Percentiles rank a stretch among this genome's conserved stretches.
Evolutionary conservation across 2,329 filamentous ascomycete species (phyloP).

Genomic region (Xylariaceae sp.): DNA sequence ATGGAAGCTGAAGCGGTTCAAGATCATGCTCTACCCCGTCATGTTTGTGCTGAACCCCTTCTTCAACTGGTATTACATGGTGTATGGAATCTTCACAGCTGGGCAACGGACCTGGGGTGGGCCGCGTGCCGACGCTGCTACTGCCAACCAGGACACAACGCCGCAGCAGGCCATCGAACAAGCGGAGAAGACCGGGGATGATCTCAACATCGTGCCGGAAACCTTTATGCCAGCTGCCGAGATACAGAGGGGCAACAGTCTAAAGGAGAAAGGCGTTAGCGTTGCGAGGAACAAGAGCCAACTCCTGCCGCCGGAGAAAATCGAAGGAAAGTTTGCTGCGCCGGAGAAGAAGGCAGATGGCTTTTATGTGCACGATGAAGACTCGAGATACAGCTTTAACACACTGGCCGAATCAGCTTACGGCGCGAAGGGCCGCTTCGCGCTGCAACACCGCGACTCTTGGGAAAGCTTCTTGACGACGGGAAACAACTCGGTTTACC

Average conservation of each 20-base stretch:
- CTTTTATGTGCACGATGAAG: slow-evolving; percentile 64
- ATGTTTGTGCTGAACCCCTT: slow-evolving; percentile 97
- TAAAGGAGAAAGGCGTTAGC: slow-evolving; percentile 29
- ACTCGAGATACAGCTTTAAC: slow-evolving; percentile 56
- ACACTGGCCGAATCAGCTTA: slow-evolving; percentile 23
- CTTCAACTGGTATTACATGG: slow-evolving; percentile 98
- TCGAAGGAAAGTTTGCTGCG: slow-evolving; percentile 75
- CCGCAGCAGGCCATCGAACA: slow-evolving; percentile 79
- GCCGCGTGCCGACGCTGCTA: slow-evolving; percentile 80
- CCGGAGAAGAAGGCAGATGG: slow-evolving; percentile 62
- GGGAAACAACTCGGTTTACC: slow-evolving; percentile 54
- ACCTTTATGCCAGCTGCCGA: slow-evolving; percentile 64
- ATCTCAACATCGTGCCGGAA: slow-evolving; percentile 83
- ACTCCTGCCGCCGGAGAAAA: slow-evolving; percentile 65
- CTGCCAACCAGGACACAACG: slow-evolving; percentile 69
- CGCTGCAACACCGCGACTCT: slow-evolving; percentile 54
- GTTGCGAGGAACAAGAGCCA: slow-evolving; percentile 48
- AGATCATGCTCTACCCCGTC: slow-evolving; percentile 89
- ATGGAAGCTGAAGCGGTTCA: slow-evolving; percentile 77
- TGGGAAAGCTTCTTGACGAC: slow-evolving; percentile 62
- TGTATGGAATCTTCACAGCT: slow-evolving; percentile 92
- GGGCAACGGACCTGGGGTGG: slow-evolving; percentile 95
- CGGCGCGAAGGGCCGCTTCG: slow-evolving; percentile 37
- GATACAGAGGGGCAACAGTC: slow-evolving; percentile 33
- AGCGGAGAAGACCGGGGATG: slow-evolving; percentile 73